These are phyloP conservation scores for Aspergillus puulaauensis DNA, from an alignment of 2,329 filamentous ascomycete genomes.

Conservation along the genomic window DNA sequence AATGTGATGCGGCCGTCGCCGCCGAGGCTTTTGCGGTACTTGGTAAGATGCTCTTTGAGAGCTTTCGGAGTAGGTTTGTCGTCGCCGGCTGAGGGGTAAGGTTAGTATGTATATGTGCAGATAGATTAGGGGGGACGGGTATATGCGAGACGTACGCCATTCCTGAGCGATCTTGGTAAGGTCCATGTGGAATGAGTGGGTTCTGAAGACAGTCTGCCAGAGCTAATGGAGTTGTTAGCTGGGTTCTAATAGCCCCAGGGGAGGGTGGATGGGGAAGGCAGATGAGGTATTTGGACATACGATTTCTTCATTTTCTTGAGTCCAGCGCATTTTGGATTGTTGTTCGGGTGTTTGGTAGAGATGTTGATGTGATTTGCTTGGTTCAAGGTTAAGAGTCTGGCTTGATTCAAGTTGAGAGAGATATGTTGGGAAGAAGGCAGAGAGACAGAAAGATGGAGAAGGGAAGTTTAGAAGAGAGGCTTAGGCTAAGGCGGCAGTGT, in stretches of 20 bases:
- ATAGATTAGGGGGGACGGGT: too few species aligned
- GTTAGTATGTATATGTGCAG: background rate
- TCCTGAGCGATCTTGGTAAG: slow-evolving; percentile 4
- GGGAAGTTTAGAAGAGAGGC: background rate
- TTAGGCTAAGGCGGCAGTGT: background rate
- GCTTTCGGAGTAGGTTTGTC: slow-evolving; percentile 16
- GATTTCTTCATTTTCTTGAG: slow-evolving; percentile 4
- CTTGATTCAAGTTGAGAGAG: background rate
- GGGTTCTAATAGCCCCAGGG: background rate
- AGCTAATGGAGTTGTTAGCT: slow-evolving; percentile 8
- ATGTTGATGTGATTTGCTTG: background rate
- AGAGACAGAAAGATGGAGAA: background rate
- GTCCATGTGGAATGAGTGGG: slow-evolving; percentile 12
- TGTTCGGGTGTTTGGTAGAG: background rate
- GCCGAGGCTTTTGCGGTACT: slow-evolving; percentile 11
- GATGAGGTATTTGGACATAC: background rate
- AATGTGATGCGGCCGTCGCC: slow-evolving; percentile 7
- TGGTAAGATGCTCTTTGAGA: slow-evolving; percentile 14
- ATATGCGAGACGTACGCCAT: slow-evolving; percentile 8
- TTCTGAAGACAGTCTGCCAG: slow-evolving; percentile 17
- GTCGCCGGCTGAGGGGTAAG: background rate
- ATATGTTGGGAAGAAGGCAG: background rate
- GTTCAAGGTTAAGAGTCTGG: background rate
- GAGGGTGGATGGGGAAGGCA: background rate
- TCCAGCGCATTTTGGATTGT: slow-evolving; percentile 7